These are phyloP conservation scores for Deuterostichococcus epilithicus DNA, from an alignment of 139 green algal species.

Conservation along the genomic window DNA sequence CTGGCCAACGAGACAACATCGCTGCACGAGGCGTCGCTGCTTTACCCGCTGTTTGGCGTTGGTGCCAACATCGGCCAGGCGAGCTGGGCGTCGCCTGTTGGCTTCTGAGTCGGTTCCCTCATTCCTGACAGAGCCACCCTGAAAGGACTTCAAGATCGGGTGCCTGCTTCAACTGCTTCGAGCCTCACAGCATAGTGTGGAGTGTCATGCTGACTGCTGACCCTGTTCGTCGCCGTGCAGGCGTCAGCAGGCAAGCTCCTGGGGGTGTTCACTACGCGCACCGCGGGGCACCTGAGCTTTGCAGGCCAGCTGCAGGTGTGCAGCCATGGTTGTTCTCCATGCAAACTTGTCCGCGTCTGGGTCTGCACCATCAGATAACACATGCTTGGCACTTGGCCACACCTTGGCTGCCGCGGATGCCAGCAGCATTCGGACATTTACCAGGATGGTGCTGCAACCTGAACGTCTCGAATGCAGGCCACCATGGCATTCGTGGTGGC, in stretches of 20 bases:
- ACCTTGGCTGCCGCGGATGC: no score
- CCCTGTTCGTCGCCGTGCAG: neutral
- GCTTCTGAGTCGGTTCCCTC: no score
- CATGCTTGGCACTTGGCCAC: no score
- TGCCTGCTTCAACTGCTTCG: neutral
- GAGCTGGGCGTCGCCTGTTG: no score
- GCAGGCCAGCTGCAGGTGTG: slow-evolving; percentile 27
- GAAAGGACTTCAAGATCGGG: no score
- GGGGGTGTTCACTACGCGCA: slow-evolving; percentile 21
- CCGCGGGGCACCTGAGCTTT: slow-evolving; percentile 13
- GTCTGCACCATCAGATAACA: no score
- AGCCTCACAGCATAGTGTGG: neutral
- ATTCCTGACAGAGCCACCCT: slow-evolving; percentile 53
- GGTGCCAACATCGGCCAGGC: slow-evolving; percentile 93
- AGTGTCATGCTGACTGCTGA: neutral
- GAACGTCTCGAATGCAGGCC: slow-evolving; percentile 34
- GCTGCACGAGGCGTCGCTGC: slow-evolving; percentile 75
- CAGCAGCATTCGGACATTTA: no score
- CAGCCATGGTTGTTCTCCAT: no score
- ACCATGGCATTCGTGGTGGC: slow-evolving; percentile 27
- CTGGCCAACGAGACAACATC: slow-evolving; percentile 93
- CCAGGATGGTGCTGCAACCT: no score
- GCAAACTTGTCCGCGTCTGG: no score
- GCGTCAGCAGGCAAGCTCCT: slow-evolving; percentile 28
- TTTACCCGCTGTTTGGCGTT: slow-evolving; percentile 95